Evolutionary conservation across 106 monocot genomes (phyloP).

Genomic region (Apostasia ramifera): DNA sequence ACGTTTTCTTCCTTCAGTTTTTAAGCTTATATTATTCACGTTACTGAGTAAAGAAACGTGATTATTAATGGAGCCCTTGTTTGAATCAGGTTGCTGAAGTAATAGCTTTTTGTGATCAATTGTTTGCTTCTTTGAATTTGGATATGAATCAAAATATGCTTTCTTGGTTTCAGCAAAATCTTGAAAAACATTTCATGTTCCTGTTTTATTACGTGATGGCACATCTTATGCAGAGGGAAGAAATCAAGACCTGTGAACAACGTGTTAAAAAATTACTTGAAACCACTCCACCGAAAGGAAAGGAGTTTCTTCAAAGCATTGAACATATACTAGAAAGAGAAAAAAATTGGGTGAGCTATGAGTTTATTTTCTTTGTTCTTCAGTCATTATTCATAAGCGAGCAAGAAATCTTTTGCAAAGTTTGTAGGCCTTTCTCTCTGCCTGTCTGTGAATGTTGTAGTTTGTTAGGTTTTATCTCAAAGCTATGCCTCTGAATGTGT

Average conservation of each 20-base stretch:
- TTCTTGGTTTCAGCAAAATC: no score
- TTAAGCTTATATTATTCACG: neutral
- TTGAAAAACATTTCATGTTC: no score
- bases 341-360: constrained; percentile 78
- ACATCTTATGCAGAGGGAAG: constrained; percentile 59
- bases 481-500: no score
- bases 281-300: constrained; percentile 90
- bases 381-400: neutral
- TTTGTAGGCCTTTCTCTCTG: no score
- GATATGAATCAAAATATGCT: neutral
- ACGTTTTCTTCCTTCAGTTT: neutral
- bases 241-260: constrained; percentile 82
- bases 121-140: neutral
- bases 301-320: constrained; percentile 86
- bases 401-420: no score
- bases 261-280: constrained; percentile 86
- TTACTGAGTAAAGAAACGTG: neutral
- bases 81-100: constrained; percentile 1
- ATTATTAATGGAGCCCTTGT: neutral
- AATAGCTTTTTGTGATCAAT: neutral
- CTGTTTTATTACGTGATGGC: no score
- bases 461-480: no score
- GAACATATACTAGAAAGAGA: constrained; percentile 97
- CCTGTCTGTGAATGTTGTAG: no score
- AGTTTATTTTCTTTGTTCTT: constrained; percentile 3